Evolutionary conservation across 2,329 filamentous ascomycete species (phyloP).

Genomic region (Fusarium sp.): DNA sequence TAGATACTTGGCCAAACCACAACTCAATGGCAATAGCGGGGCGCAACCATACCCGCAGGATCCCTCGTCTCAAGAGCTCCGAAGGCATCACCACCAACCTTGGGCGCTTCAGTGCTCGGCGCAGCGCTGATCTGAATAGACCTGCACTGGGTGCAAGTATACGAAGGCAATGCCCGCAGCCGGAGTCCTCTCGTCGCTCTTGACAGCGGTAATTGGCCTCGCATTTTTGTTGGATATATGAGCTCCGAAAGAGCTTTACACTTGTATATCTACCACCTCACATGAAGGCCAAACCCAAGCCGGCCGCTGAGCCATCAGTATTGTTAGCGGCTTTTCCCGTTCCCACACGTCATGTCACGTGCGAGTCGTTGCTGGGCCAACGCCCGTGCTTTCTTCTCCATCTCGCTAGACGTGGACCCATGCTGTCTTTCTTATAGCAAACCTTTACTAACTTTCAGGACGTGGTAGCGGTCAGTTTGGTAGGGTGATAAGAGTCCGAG

Average conservation of each 20-base stretch:
- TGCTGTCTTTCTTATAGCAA: constrained; percentile 37
- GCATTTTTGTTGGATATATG: constrained; percentile 55
- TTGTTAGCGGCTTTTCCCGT: constrained; percentile 53
- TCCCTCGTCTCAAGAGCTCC: constrained; percentile 64
- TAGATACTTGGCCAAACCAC: constrained; percentile 17
- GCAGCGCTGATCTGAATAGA: constrained; percentile 73
- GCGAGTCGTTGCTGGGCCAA: constrained; percentile 45
- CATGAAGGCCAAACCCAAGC: constrained; percentile 14
- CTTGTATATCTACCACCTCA: constrained; percentile 36
- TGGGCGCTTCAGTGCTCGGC: constrained; percentile 68
- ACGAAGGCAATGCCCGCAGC: constrained; percentile 51
- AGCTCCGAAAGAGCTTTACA: constrained; percentile 41
- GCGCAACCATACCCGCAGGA: constrained; percentile 61
- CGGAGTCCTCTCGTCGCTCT: constrained; percentile 53
- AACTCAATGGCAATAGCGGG: constrained; percentile 13
- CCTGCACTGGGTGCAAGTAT: constrained; percentile 69
- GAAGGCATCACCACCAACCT: constrained; percentile 67
- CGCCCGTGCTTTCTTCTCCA: constrained; percentile 27
- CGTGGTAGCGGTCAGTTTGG: constrained; percentile 44
- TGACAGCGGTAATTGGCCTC: constrained; percentile 58
- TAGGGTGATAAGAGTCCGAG: constrained; percentile 46
- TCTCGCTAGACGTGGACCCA: constrained; percentile 30
- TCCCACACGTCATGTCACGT: constrained; percentile 49
- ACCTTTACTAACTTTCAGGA: constrained; percentile 40
- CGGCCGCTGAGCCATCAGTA: constrained; percentile 26